A percentile compares a stretch with the other conserved stretches of the same genome.
Evolutionary conservation across 495 filamentous ascomycete genomes (phyloP).

Genomic region (Tuber umbilicatum): DNA sequence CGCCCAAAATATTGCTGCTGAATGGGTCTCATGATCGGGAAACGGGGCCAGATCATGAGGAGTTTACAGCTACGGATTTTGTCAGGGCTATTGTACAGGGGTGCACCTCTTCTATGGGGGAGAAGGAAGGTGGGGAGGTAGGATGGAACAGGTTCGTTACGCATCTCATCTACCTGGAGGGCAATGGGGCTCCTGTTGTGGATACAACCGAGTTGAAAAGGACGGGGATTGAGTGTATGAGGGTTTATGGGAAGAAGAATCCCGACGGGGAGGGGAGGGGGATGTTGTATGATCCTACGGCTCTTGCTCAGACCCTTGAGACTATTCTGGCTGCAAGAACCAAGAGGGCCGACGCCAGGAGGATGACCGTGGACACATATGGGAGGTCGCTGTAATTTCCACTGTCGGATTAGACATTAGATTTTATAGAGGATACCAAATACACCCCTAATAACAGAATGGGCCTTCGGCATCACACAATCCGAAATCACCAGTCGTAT

Average conservation of each 20-base stretch:
- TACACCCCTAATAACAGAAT: not conserved
- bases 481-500: not conserved
- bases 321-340: constrained; percentile 66
- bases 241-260: constrained; percentile 64
- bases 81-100: constrained; percentile 68
- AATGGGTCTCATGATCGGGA: constrained; percentile 80
- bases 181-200: constrained; percentile 61
- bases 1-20: constrained; percentile 73
- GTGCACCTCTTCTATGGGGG: constrained; percentile 48
- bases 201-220: constrained; percentile 57
- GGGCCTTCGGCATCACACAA: not conserved
- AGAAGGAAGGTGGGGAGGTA: constrained; percentile 15
- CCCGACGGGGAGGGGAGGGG: constrained; percentile 44
- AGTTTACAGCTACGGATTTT: constrained; percentile 70
- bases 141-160: constrained; percentile 60
- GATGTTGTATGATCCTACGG: constrained; percentile 70
- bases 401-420: not conserved
- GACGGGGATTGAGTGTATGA: constrained; percentile 69
- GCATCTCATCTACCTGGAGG: constrained; percentile 76
- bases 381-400: constrained; percentile 4
- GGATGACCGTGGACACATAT: constrained; percentile 50
- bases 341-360: constrained; percentile 51
- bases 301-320: constrained; percentile 67
- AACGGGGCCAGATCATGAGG: constrained; percentile 57
- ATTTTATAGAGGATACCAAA: not conserved